These are phyloP conservation scores for Passiflora organensis DNA, from an alignment of 345 rosid genomes.

Conservation along the genomic window DNA sequence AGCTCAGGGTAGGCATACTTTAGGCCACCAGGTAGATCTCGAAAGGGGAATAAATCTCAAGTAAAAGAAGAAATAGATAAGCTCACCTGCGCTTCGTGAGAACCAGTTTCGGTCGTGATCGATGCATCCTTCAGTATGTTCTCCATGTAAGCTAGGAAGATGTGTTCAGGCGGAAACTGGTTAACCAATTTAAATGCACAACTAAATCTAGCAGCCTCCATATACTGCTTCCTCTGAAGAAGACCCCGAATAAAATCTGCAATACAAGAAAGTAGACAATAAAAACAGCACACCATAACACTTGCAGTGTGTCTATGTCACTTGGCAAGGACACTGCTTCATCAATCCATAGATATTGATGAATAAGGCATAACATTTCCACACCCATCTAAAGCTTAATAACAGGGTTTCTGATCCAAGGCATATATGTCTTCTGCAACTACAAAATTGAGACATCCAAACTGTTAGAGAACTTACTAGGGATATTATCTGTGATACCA, in stretches of 20 bases:
- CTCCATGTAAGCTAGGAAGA: not conserved
- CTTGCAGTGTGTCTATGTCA: no score
- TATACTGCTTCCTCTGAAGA: not conserved
- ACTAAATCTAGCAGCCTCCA: not conserved
- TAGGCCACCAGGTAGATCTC: no score
- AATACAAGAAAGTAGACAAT: not conserved
- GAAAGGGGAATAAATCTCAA: not conserved
- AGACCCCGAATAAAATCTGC: not conserved
- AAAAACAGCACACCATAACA: no score
- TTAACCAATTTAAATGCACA: not conserved
- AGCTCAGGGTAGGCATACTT: not conserved
- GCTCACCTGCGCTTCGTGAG: not conserved
- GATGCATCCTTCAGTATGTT: not conserved
- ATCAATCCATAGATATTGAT: not conserved
- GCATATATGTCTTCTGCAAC: not conserved
- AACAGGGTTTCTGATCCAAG: no score
- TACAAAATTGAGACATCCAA: not conserved
- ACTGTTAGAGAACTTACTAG: constrained; percentile 21
- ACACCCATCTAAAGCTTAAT: not conserved
- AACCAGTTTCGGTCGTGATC: not conserved
- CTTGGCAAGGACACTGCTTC: no score
- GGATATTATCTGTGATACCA: constrained; percentile 18
- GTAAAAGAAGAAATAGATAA: not conserved
- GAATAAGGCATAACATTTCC: not conserved
- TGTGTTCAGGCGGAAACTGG: not conserved